Base-by-base conservation (phyloP, 1,284 basidiomycete species). In the Kalmanozyma brasiliensis region DNA sequence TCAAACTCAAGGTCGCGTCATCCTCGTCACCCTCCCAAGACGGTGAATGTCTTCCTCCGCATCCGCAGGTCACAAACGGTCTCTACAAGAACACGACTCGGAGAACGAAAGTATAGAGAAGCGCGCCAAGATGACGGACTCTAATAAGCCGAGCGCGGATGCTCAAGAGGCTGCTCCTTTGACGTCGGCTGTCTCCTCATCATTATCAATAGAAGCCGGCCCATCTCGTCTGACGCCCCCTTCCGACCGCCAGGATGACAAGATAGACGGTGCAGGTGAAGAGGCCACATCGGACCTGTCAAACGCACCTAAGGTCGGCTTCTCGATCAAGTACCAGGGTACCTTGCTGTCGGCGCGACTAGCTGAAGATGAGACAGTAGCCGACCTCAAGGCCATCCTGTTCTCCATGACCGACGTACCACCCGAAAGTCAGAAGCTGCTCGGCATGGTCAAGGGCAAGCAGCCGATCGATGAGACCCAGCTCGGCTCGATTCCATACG, bases 361-460 rank as follows among this genome's bases (percentile, higher is more conserved):
- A 5, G 46, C 46, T 8, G 49, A 64, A 47, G 52, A 63, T 17
- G 74, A 76, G 26, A 58, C 55, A 13, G 63, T 76, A 11, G 49
- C 85, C 81, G 49, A 82, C 23, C 55, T 74, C 38, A 74, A 53
- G 40, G 69, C 69, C 0, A 68, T 80, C 17, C 83, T 96, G 34
- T 87, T 89, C 66, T 86, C 84, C 30, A 81, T 93, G 55, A 95
- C 93, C 1, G 87, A 86, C 57, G 91, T 96, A 2, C 92, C 93
- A 3, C 87, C 89, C 23, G 91, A 91, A 69, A 86, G 92, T 16
- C 92, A 95, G 84, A 95, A 96, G 85, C 89, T 95, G 51, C 85
- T 94, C 13, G 92, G 92, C 1, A 83, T 95, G 24, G 88, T 91
- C 33, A 92, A 91, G 74, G 91, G 91, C 33, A 93, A 91, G 81